These are phyloP conservation scores for Zygotorulaspora sp. DNA, from an alignment of 805 yeast species.

Conservation along the genomic window DNA sequence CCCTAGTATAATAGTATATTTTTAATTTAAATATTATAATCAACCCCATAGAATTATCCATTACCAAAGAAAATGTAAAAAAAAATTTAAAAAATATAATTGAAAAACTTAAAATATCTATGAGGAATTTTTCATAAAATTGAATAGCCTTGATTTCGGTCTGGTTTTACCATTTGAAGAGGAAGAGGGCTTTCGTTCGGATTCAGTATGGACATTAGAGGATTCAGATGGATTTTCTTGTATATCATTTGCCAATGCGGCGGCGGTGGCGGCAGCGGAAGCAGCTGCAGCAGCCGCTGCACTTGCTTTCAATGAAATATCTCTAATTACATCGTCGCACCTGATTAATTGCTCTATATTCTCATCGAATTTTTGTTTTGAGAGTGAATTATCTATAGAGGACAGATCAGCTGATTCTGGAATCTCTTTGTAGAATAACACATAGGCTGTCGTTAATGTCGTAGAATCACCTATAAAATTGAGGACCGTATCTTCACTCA, in stretches of 20 bases:
- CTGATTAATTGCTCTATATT: constrained; percentile 23
- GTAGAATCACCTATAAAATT: constrained; percentile 85
- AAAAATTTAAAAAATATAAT: too few relatives aligned
- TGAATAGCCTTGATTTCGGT: constrained; percentile 27
- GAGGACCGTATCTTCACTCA: constrained; percentile 76
- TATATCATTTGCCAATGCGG: constrained; percentile 6
- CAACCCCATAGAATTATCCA: too few relatives aligned
- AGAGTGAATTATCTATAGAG: neutral
- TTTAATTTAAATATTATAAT: too few relatives aligned
- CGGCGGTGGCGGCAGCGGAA: too few relatives aligned
- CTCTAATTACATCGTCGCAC: constrained; percentile 24
- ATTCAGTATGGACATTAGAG: constrained; percentile 4
- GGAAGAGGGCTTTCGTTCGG: constrained; percentile 12
- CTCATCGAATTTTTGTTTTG: constrained; percentile 13
- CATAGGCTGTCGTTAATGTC: constrained; percentile 87
- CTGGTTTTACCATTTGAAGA: constrained; percentile 13
- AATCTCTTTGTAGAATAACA: constrained; percentile 72
- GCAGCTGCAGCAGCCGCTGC: constrained; percentile 4
- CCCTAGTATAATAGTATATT: too few relatives aligned
- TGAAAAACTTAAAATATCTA: too few relatives aligned
- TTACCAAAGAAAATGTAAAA: neutral
- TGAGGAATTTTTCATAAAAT: constrained; percentile 20
- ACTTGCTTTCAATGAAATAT: constrained; percentile 6
- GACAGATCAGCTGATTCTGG: constrained; percentile 13
- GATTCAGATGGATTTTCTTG: constrained; percentile 17